phyloP scores from a whole-genome alignment of 1,284 basidiomycete species.

The Gomphus bonarii region DNA sequence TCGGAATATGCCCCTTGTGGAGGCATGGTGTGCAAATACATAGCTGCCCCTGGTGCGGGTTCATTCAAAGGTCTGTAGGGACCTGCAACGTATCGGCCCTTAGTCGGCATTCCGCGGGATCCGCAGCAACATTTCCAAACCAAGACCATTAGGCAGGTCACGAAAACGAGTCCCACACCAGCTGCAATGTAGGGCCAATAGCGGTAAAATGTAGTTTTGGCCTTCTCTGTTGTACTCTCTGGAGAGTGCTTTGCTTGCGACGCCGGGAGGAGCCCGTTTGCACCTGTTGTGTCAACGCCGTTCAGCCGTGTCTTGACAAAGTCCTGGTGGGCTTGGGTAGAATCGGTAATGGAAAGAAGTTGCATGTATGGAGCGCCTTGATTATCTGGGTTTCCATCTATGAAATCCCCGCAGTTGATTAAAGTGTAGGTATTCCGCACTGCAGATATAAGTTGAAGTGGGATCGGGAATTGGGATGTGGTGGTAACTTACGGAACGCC shows the following conservation, averaged over 20 bases:
- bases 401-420: constrained; percentile 48
- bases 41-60: neutral
- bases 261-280: constrained; percentile 48
- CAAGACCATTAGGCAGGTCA: neutral
- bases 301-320: constrained; percentile 41
- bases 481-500: constrained; percentile 50
- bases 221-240: neutral
- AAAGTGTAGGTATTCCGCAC: constrained; percentile 61
- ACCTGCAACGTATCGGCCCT: neutral
- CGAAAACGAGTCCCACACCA: neutral
- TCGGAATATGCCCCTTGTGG: constrained; percentile 6
- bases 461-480: neutral
- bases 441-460: constrained; percentile 19
- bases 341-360: constrained; percentile 38
- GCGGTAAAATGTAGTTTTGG: neutral
- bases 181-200: constrained; percentile 3
- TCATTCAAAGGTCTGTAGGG: constrained; percentile 9
- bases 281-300: constrained; percentile 38
- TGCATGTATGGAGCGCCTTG: constrained; percentile 46
- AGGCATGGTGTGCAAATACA: constrained; percentile 3
- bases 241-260: constrained; percentile 16
- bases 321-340: constrained; percentile 32
- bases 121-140: constrained; percentile 1
- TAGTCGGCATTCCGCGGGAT: neutral
- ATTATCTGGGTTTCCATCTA: constrained; percentile 26